Conservation (phyloP, 345 rosid species). For the Cardamine resedifolia region DNA sequence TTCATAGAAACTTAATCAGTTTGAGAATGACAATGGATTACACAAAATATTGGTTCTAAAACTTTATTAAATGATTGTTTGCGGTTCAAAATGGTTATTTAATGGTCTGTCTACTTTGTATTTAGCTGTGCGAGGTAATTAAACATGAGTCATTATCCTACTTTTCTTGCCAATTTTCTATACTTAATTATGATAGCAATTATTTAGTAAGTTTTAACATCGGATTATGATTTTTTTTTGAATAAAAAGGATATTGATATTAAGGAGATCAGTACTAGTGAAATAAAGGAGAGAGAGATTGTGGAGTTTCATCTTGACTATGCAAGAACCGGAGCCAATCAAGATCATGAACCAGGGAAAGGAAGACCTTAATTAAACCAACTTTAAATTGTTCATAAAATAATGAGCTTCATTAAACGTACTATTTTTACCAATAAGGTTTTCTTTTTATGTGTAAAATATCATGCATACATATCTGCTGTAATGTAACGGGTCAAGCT, state of each 20-base stretch:
- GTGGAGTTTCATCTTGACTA: constrained; percentile 41
- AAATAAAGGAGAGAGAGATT: constrained; percentile 28
- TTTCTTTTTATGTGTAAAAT: not conserved
- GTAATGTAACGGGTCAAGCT: not conserved
- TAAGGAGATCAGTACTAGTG: constrained; percentile 1
- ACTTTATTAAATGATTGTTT: not conserved
- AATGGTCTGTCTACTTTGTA: not conserved
- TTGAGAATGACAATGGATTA: not conserved
- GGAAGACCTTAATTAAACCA: constrained; percentile 39
- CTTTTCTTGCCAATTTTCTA: not conserved
- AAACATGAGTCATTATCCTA: not conserved
- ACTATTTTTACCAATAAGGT: not conserved
- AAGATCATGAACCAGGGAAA: constrained; percentile 43
- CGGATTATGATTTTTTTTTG: not conserved
- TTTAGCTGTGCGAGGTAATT: not conserved
- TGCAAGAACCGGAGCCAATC: constrained; percentile 43
- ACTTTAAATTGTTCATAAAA: not conserved
- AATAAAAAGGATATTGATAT: not conserved
- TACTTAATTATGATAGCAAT: not conserved
- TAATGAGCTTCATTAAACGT: not conserved
- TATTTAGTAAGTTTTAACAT: constrained; percentile 5
- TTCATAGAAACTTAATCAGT: not conserved
- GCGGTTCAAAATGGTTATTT: not conserved
- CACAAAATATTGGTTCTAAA: not conserved
- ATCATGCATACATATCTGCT: not conserved